Conservation (phyloP, 257 asterid species). For the Forsythia suspensa region DNA sequence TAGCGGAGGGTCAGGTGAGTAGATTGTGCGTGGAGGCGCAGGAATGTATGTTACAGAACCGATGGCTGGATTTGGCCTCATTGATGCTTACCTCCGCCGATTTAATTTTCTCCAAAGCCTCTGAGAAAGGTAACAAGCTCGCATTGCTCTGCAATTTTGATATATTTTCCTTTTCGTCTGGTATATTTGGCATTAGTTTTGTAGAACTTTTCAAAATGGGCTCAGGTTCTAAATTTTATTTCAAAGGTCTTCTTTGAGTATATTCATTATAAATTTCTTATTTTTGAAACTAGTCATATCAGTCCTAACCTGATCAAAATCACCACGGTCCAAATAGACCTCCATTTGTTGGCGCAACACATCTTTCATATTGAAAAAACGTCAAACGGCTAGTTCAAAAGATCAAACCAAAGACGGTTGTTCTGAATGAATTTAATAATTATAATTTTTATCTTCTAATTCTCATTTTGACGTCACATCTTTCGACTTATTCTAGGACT, state of each 20-base stretch:
- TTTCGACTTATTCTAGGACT: too few relatives aligned
- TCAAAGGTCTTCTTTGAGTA: not conserved
- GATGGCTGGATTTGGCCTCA: slow-evolving; percentile 88
- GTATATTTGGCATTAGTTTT: not conserved
- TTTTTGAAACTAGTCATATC: not conserved
- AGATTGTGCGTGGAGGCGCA: slow-evolving; percentile 79
- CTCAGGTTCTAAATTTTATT: not conserved
- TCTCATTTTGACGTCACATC: too few relatives aligned
- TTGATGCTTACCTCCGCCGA: slow-evolving; percentile 89
- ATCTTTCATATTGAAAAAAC: too few relatives aligned
- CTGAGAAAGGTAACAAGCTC: slow-evolving; percentile 73
- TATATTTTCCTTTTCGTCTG: not conserved
- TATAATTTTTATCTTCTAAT: too few relatives aligned
- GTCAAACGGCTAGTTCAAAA: too few relatives aligned
- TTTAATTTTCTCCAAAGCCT: slow-evolving; percentile 76
- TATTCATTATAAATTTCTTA: too few relatives aligned
- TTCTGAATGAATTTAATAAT: too few relatives aligned
- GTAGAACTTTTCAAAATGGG: not conserved
- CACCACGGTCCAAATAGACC: not conserved
- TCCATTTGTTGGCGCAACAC: not conserved
- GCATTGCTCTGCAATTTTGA: not conserved
- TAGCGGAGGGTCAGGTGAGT: slow-evolving; percentile 82
- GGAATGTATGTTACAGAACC: slow-evolving; percentile 56
- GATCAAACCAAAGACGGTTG: too few relatives aligned
- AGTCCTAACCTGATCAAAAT: not conserved